phyloP scores from a whole-genome alignment of 257 asterid genomes.

The Striga asiatica region DNA sequence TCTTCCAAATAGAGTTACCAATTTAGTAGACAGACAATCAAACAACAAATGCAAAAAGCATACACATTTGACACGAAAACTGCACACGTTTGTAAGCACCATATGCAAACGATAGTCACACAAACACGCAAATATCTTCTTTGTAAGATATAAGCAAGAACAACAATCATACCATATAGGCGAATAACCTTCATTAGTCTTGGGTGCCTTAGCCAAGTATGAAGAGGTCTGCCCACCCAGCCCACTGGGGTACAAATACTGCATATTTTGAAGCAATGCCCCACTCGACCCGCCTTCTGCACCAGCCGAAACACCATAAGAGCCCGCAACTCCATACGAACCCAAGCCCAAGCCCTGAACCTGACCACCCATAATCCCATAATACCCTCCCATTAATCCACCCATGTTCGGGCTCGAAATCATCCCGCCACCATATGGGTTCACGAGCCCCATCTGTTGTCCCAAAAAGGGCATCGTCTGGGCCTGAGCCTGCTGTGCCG shows the following conservation, averaged over 20 bases:
- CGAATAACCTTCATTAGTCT: constrained; percentile 31
- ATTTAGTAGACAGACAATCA: neutral
- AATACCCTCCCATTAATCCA: constrained; percentile 48
- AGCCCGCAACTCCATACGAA: constrained; percentile 25
- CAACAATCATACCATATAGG: constrained; percentile 34
- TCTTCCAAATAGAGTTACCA: too few species aligned
- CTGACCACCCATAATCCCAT: constrained; percentile 45
- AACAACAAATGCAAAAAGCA: neutral
- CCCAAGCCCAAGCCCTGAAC: constrained; percentile 31
- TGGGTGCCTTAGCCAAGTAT: constrained; percentile 24
- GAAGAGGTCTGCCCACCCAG: constrained; percentile 37
- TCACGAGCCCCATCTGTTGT: constrained; percentile 38
- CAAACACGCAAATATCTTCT: neutral
- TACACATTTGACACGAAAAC: neutral
- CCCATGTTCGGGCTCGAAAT: constrained; percentile 32
- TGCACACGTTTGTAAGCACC: neutral
- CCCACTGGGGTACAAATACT: constrained; percentile 38
- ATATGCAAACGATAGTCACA: neutral
- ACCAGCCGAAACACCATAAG: too few species aligned
- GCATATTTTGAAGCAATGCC: constrained; percentile 30
- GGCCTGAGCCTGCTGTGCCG: constrained; percentile 35
- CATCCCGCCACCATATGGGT: constrained; percentile 43
- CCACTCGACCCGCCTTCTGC: constrained; percentile 28
- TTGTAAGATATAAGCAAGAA: constrained; percentile 2
- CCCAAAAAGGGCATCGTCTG: constrained; percentile 54